Evolutionary conservation across 2,329 filamentous ascomycete genomes (phyloP).

Genomic region (Apiospora marii): DNA sequence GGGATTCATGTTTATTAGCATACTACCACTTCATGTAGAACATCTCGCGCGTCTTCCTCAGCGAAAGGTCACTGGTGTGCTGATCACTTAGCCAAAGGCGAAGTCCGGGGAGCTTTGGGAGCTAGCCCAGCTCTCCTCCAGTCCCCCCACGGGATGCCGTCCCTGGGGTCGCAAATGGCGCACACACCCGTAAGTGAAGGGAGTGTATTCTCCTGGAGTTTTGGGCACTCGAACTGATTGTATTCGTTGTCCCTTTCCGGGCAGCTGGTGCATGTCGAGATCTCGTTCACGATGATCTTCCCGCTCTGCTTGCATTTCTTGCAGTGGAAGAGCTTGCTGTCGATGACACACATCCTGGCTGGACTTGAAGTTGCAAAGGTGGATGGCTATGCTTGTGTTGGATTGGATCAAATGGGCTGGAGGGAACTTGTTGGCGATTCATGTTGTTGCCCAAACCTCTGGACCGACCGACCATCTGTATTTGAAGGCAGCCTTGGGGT

Average conservation of each 20-base stretch:
- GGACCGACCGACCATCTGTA: not conserved
- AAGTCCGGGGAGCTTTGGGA: no score
- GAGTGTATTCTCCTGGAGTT: not conserved
- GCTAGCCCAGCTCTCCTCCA: not conserved
- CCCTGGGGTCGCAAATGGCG: not conserved
- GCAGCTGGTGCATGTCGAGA: not conserved
- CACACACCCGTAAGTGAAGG: not conserved
- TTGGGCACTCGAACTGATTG: not conserved
- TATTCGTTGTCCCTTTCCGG: not conserved
- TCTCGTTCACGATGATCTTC: not conserved
- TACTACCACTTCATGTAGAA: not conserved
- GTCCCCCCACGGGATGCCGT: not conserved
- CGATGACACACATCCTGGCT: not conserved
- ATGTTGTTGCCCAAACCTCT: no score
- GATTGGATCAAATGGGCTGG: not conserved
- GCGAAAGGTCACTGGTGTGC: not conserved
- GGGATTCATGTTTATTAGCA: not conserved
- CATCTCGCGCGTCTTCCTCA: not conserved
- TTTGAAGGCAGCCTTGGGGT: not conserved
- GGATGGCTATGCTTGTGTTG: not conserved
- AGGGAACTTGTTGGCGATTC: not conserved
- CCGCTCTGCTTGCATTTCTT: not conserved
- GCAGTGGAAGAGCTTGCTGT: not conserved
- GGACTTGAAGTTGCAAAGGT: not conserved
- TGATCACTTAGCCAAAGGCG: not conserved